Evolutionary conservation across 805 yeast genomes (phyloP).

Genomic region (Wickerhamiella azyma): DNA sequence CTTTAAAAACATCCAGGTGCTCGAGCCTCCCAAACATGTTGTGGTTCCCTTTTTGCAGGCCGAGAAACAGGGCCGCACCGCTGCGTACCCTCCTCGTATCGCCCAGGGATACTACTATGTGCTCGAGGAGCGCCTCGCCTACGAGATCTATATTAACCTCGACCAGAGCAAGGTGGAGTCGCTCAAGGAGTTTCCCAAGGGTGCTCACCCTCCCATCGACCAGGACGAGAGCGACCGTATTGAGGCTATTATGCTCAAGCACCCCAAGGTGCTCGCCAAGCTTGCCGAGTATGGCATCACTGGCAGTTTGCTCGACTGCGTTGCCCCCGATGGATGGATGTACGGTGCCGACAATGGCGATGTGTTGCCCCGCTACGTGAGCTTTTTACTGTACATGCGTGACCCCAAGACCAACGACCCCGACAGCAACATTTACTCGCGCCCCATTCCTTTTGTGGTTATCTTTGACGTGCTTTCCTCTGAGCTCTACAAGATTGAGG

Average conservation of each 20-base stretch:
- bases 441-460: conserved; percentile 62
- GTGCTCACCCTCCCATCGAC: conserved; percentile 57
- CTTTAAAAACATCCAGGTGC: conserved; percentile 22
- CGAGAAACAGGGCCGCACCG: conserved; percentile 37
- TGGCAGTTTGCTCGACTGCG: conserved; percentile 13
- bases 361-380: conserved; percentile 31
- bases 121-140: conserved; percentile 34
- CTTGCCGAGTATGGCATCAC: conserved; percentile 63
- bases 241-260: conserved; percentile 31
- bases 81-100: conserved; percentile 51
- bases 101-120: conserved; percentile 55
- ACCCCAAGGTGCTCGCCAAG: conserved; percentile 86
- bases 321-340: conserved; percentile 41
- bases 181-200: conserved; percentile 41
- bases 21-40: conserved; percentile 66
- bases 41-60: conserved; percentile 56
- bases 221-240: conserved; percentile 30
- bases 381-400: conserved; percentile 66
- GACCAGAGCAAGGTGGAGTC: conserved; percentile 49
- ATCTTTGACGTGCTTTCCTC: conserved; percentile 50
- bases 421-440: conserved; percentile 45
- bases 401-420: conserved; percentile 36
- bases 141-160: conserved; percentile 61
- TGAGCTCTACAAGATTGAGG: conserved; percentile 58
- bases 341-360: conserved; percentile 60